These are phyloP conservation scores for Septoria linicola DNA, from an alignment of 2,329 filamentous ascomycete genomes.

Conservation along the genomic window DNA sequence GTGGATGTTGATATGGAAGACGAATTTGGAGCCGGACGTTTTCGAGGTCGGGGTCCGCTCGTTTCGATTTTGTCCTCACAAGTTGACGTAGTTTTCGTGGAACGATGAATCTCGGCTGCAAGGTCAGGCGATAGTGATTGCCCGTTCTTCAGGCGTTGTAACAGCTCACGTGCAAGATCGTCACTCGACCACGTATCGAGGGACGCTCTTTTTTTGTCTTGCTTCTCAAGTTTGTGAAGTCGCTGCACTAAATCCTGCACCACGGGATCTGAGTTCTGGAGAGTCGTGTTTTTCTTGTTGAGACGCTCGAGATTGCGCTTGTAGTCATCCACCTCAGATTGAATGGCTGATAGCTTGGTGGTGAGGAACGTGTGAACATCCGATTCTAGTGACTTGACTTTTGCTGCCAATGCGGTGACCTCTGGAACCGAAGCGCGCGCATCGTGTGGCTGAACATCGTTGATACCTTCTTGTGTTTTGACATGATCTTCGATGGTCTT, in stretches of 20 bases:
- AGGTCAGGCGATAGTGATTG: too few relatives aligned
- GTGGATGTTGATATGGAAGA: neutral
- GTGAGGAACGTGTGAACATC: neutral
- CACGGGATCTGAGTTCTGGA: neutral
- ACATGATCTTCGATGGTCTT: conserved; percentile 10
- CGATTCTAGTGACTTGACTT: conserved; percentile 1
- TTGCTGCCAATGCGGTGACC: conserved; percentile 2
- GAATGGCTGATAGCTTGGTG: conserved; percentile 1
- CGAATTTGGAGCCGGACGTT: neutral
- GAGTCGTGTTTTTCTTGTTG: neutral
- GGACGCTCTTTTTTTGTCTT: neutral
- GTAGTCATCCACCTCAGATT: conserved; percentile 1
- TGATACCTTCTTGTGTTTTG: conserved; percentile 1
- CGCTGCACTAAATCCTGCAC: conserved; percentile 1
- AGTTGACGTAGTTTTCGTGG: too few relatives aligned
- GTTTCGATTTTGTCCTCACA: too few relatives aligned
- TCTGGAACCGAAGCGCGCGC: too few relatives aligned
- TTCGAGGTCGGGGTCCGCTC: neutral
- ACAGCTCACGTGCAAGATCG: conserved; percentile 3
- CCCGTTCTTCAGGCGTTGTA: neutral
- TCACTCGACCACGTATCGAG: conserved; percentile 1
- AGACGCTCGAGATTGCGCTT: neutral
- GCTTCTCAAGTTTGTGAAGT: neutral
- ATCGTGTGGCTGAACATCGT: neutral
- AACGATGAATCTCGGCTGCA: too few relatives aligned